Percentiles rank a stretch among this genome's conserved stretches.
Evolutionary conservation across 805 yeast genomes (phyloP).

Genomic region (Deakozyma indianensis): DNA sequence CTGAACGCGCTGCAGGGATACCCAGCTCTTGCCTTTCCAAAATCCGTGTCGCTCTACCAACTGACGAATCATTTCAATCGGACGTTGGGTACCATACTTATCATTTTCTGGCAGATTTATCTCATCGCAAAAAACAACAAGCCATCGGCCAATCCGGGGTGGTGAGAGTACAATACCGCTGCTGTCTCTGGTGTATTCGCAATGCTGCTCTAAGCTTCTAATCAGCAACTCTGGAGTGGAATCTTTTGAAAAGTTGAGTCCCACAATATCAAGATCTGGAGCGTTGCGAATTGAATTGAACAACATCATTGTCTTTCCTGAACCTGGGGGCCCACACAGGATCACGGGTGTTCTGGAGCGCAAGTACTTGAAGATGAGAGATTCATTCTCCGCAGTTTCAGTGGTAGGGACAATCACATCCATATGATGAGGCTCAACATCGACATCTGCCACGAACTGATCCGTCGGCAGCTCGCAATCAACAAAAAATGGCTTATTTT

Average conservation of each 20-base stretch:
- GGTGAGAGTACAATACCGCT: slow-evolving; percentile 47
- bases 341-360: slow-evolving; percentile 45
- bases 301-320: slow-evolving; percentile 90
- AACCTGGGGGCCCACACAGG: slow-evolving; percentile 93
- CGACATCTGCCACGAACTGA: slow-evolving; percentile 1
- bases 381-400: slow-evolving; percentile 61
- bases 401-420: slow-evolving; percentile 61
- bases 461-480: slow-evolving; percentile 8
- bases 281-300: slow-evolving; percentile 50
- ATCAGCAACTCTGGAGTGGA: slow-evolving; percentile 50
- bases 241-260: slow-evolving; percentile 73
- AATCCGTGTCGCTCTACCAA: slow-evolving; percentile 62
- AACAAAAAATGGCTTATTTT: slow-evolving; percentile 11
- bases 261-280: slow-evolving; percentile 42
- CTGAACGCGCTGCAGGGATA: slow-evolving; percentile 46
- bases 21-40: slow-evolving; percentile 63
- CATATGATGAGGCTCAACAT: slow-evolving; percentile 17
- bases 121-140: slow-evolving; percentile 84
- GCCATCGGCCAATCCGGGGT: slow-evolving; percentile 44
- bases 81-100: slow-evolving; percentile 56
- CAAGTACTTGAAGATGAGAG: slow-evolving; percentile 40
- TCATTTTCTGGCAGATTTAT: slow-evolving; percentile 70
- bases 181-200: slow-evolving; percentile 40
- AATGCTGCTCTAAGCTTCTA: slow-evolving; percentile 56
- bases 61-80: slow-evolving; percentile 60